Conservation (phyloP, 768 basidiomycete genomes). For the Cytidiella melzeri region DNA sequence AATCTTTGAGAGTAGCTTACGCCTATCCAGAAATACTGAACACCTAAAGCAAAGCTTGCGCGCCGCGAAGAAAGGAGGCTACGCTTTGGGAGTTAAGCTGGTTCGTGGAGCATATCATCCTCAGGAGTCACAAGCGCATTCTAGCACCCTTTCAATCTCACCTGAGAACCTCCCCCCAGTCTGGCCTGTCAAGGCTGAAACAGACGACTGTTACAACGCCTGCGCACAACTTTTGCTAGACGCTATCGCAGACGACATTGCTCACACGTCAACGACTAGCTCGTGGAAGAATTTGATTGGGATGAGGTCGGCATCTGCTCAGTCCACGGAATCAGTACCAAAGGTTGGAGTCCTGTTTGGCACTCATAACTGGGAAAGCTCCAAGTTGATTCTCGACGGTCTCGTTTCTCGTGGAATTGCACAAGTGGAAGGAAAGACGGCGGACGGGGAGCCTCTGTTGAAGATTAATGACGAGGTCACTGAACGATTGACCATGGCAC, state of each 20-base stretch:
- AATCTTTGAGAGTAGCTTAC: background rate
- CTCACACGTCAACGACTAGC: background rate
- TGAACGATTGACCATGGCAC: constrained; percentile 68
- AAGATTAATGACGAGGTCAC: constrained; percentile 47
- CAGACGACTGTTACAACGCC: constrained; percentile 67
- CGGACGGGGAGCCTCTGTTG: constrained; percentile 24
- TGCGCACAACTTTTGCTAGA: constrained; percentile 53
- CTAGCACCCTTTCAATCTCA: constrained; percentile 41
- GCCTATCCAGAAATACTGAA: constrained; percentile 48
- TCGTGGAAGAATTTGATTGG: constrained; percentile 1
- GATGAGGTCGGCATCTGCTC: background rate
- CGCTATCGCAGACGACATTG: constrained; percentile 48
- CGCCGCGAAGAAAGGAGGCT: constrained; percentile 60
- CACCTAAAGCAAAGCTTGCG: constrained; percentile 59
- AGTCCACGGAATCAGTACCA: background rate
- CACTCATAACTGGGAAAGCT: constrained; percentile 79
- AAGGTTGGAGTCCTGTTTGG: constrained; percentile 65
- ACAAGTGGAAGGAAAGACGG: constrained; percentile 19
- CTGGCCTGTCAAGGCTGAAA: constrained; percentile 60
- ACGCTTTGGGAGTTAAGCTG: constrained; percentile 83
- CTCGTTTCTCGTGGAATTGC: constrained; percentile 55
- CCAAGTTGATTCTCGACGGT: constrained; percentile 52
- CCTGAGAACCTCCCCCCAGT: constrained; percentile 59
- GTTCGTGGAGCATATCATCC: constrained; percentile 91
- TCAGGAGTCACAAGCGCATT: constrained; percentile 56